phyloP scores from a whole-genome alignment of 208 protist species.

The Kentomonas sorsogonicus region DNA sequence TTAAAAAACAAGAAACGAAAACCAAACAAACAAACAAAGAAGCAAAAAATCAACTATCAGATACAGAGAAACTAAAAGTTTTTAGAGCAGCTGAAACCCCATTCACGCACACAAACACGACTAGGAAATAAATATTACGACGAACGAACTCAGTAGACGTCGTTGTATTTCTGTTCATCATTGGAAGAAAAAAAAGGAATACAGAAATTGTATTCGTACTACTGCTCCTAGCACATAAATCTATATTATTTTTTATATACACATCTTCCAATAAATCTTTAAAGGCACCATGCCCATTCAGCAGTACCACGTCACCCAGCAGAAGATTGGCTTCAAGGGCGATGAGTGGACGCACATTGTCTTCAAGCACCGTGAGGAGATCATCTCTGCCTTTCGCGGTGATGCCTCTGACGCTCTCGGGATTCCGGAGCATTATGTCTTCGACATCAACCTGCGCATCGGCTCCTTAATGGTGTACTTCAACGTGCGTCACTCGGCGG shows the following conservation, averaged over 20 bases:
- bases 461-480: slow-evolving; percentile 27
- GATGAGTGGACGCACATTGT: slow-evolving; percentile 33
- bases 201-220: too few species aligned
- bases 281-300: background rate
- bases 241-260: background rate
- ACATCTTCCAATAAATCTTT: background rate
- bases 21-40: too few species aligned
- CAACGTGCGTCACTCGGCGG: slow-evolving; percentile 29
- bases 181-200: too few species aligned
- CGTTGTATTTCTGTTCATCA: too few species aligned
- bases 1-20: too few species aligned
- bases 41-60: too few species aligned
- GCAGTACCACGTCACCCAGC: slow-evolving; percentile 18
- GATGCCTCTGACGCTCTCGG: slow-evolving; percentile 22
- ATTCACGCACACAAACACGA: too few species aligned
- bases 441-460: slow-evolving; percentile 21
- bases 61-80: too few species aligned
- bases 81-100: too few species aligned
- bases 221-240: too few species aligned
- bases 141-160: too few species aligned
- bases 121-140: too few species aligned
- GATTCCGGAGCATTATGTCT: slow-evolving; percentile 24
- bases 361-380: slow-evolving; percentile 15
- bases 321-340: slow-evolving; percentile 45
- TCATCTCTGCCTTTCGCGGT: slow-evolving; percentile 23